Percentiles rank a stretch among this genome's conserved stretches.
Evolutionary conservation across 371 early-diverging fungal genomes (phyloP).

Genomic region (Mucor saturninus): DNA sequence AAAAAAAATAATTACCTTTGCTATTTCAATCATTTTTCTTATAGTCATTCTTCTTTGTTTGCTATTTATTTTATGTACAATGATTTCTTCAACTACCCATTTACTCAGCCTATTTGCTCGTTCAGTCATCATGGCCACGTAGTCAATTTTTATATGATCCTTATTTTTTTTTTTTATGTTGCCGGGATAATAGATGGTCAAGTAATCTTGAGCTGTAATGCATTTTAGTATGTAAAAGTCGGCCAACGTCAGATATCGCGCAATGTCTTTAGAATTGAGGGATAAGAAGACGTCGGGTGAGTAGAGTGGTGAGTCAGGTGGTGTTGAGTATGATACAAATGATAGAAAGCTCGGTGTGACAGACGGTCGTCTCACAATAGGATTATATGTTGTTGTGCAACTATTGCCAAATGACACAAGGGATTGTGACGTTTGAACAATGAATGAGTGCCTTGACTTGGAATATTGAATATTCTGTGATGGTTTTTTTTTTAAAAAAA

Average conservation of each 20-base stretch:
- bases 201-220: conserved; percentile 44
- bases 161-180: conserved; percentile 1
- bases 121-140: conserved; percentile 43
- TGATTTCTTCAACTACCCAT: conserved; percentile 41
- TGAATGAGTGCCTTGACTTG: conserved; percentile 26
- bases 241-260: conserved; percentile 45
- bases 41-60: conserved; percentile 31
- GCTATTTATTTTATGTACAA: conserved; percentile 15
- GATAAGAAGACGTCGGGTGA: conserved; percentile 10
- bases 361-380: conserved; percentile 27
- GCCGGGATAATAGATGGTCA: conserved; percentile 21
- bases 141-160: conserved; percentile 19
- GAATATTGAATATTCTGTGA: neutral
- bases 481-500: neutral
- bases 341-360: conserved; percentile 31
- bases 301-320: conserved; percentile 41
- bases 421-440: conserved; percentile 31
- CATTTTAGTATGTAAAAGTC: conserved; percentile 50
- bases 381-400: neutral
- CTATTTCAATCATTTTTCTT: conserved; percentile 46
- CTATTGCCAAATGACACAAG: conserved; percentile 17
- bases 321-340: conserved; percentile 32
- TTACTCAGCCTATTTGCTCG: conserved; percentile 45
- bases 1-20: conserved; percentile 31
- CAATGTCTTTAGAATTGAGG: conserved; percentile 36